Evolutionary conservation across 345 rosid genomes (phyloP).

Genomic region (Syzygium jambos): DNA sequence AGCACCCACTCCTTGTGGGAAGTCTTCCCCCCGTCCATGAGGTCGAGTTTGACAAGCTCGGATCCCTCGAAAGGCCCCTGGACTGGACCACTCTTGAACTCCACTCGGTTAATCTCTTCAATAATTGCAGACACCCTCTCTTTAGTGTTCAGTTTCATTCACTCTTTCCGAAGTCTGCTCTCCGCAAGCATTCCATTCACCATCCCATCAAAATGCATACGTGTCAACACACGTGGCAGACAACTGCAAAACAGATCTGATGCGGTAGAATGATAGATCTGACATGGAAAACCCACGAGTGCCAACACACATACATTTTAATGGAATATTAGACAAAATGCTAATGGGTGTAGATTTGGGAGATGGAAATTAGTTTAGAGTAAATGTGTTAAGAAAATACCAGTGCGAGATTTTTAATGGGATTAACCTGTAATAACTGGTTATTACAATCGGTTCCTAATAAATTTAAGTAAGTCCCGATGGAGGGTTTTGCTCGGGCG

Average conservation of each 20-base stretch:
- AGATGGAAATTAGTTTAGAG: not conserved
- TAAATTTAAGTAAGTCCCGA: not conserved
- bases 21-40: not conserved
- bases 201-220: not conserved
- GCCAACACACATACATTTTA: not conserved
- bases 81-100: not conserved
- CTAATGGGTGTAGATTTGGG: not conserved
- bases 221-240: not conserved
- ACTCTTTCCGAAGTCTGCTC: not conserved
- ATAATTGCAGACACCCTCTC: not conserved
- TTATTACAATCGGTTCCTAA: not conserved
- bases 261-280: not conserved
- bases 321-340: not conserved
- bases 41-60: not conserved
- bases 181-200: not conserved
- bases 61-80: not conserved
- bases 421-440: not conserved
- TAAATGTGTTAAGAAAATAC: not conserved
- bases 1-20: not conserved
- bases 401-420: not conserved
- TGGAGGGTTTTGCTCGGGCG: not conserved
- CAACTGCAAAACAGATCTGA: rapidly evolving
- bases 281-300: not conserved
- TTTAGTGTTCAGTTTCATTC: not conserved
- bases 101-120: not conserved